Evolutionary conservation across 1,284 basidiomycete genomes (phyloP).

Genomic region (Cutaneotrichosporon dermatis): DNA sequence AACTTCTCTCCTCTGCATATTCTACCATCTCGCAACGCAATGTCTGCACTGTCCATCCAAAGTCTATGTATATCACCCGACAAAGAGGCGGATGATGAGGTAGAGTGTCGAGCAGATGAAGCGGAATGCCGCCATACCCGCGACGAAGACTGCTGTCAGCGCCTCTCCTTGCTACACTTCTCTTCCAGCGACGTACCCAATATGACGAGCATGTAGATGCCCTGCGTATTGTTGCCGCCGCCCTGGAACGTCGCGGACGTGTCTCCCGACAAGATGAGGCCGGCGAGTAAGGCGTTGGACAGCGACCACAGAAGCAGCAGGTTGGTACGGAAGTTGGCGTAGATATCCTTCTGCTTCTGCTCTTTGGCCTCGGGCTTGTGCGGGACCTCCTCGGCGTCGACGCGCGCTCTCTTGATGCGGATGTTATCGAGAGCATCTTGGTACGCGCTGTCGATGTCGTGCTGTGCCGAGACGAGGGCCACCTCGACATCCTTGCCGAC

Average conservation of each 20-base stretch:
- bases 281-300: constrained; percentile 65
- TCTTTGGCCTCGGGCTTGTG: constrained; percentile 57
- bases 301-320: constrained; percentile 45
- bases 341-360: constrained; percentile 76
- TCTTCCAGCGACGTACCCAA: too few relatives aligned
- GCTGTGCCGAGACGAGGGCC: constrained; percentile 76
- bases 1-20: too few relatives aligned
- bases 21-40: too few relatives aligned
- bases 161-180: too few relatives aligned
- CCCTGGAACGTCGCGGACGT: constrained; percentile 62
- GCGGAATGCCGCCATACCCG: constrained; percentile 51
- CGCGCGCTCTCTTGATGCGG: constrained; percentile 38
- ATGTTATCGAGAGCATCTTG: constrained; percentile 82
- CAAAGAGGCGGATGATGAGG: constrained; percentile 60
- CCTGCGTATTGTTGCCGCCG: constrained; percentile 53
- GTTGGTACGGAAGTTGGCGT: constrained; percentile 76
- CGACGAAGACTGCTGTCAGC: constrained; percentile 43
- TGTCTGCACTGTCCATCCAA: background rate
- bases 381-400: constrained; percentile 30
- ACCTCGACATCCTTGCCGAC: constrained; percentile 74
- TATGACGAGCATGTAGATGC: constrained; percentile 43
- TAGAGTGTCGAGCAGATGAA: constrained; percentile 63
- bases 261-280: constrained; percentile 74
- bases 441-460: constrained; percentile 83
- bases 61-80: constrained; percentile 49